Conservation (phyloP, 257 asterid species). For the Parsonsia alboflavescens region DNA sequence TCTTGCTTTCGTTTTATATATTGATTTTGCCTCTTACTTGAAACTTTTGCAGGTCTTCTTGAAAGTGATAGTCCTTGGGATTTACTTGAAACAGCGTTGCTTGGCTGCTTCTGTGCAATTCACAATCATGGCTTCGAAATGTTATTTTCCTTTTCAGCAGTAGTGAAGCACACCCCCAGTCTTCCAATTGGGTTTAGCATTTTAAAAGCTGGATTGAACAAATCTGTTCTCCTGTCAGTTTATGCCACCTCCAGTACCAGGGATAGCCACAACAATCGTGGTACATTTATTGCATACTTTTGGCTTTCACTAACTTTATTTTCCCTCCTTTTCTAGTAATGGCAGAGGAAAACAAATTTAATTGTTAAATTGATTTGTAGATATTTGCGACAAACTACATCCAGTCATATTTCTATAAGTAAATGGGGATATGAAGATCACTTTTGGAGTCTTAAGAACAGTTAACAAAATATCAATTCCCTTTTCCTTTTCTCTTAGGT, state of each 20-base stretch:
- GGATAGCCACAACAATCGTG: conserved; percentile 50
- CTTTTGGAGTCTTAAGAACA: neutral
- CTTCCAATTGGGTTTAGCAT: conserved; percentile 97
- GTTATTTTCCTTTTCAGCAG: conserved; percentile 87
- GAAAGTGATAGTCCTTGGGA: conserved; percentile 75
- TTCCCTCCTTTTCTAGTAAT: neutral
- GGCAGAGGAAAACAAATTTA: neutral
- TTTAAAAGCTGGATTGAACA: conserved; percentile 93
- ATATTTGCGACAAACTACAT: neutral
- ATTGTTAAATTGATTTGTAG: neutral
- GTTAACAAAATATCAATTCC: neutral
- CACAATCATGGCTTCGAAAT: conserved; percentile 90
- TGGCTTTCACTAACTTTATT: neutral
- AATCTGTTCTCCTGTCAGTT: conserved; percentile 94
- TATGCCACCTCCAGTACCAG: conserved; percentile 74
- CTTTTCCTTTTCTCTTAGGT: conserved; percentile 5
- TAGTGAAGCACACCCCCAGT: conserved; percentile 77
- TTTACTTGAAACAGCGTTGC: conserved; percentile 76
- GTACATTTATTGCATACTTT: conserved; percentile 31
- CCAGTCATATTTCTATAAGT: neutral
- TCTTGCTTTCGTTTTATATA: neutral
- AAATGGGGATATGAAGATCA: neutral
- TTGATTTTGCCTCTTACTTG: conserved; percentile 18
- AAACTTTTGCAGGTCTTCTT: conserved; percentile 67
- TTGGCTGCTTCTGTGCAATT: conserved; percentile 89